Percentiles rank a stretch among this genome's conserved stretches.
Evolutionary conservation across 805 yeast species (phyloP).

Genomic region (Kregervanrija delftensis): DNA sequence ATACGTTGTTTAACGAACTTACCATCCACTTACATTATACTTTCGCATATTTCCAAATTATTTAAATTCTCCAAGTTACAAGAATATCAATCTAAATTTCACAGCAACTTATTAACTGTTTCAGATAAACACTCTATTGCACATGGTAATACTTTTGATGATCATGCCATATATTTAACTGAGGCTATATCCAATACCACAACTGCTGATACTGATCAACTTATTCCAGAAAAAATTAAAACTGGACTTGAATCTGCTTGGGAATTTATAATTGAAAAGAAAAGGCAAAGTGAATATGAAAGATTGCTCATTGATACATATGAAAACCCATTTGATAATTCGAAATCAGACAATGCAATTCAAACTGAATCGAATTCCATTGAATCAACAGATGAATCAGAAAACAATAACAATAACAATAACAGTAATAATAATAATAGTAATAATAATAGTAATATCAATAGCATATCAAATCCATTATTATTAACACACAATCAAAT

Average conservation of each 20-base stretch:
- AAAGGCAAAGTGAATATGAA: constrained; percentile 47
- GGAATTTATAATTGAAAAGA: constrained; percentile 39
- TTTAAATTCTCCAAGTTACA: constrained; percentile 15
- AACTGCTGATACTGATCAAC: neutral
- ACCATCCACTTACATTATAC: constrained; percentile 19
- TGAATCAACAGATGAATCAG: too few species aligned
- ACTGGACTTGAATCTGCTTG: constrained; percentile 30
- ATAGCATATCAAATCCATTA: constrained; percentile 5
- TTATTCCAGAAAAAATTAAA: constrained; percentile 8
- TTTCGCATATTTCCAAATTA: constrained; percentile 20
- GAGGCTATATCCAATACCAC: neutral
- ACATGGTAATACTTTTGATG: constrained; percentile 28
- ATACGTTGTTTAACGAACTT: constrained; percentile 24
- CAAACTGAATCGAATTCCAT: too few species aligned
- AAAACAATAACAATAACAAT: too few species aligned
- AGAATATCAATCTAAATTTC: constrained; percentile 23
- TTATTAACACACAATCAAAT: constrained; percentile 40
- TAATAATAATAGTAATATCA: constrained; percentile 1
- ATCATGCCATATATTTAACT: constrained; percentile 10
- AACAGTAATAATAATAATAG: too few species aligned
- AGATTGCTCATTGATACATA: constrained; percentile 34
- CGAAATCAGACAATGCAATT: too few species aligned
- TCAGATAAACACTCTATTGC: constrained; percentile 30
- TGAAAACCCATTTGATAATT: constrained; percentile 9
- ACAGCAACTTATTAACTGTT: constrained; percentile 26